phyloP scores from a whole-genome alignment of 2,329 filamentous ascomycete genomes.

The Ilyonectria mors-panacis region DNA sequence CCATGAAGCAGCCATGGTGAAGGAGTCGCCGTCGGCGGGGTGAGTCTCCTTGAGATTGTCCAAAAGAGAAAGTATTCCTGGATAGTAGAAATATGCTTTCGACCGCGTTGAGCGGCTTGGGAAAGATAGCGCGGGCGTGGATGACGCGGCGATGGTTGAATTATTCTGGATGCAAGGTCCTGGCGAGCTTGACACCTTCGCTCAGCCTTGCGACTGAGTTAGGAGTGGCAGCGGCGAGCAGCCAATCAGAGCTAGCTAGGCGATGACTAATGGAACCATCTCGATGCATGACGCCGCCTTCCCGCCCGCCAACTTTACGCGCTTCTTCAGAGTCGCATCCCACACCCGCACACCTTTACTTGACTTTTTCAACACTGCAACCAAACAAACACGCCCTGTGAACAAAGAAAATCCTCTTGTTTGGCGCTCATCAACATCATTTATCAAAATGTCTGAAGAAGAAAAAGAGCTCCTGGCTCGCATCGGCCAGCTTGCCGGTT shows the following conservation, averaged over 20 bases:
- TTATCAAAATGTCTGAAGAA: constrained; percentile 61
- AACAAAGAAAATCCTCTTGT: neutral
- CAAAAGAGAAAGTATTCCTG: neutral
- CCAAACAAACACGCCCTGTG: neutral
- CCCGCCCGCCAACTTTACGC: neutral
- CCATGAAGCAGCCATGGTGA: constrained; percentile 65
- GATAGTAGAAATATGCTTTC: no score
- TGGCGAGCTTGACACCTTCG: constrained; percentile 16
- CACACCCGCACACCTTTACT: constrained; percentile 1
- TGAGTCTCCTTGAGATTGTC: constrained; percentile 17
- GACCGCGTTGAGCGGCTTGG: neutral
- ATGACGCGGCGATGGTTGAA: constrained; percentile 4
- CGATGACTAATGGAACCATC: constrained; percentile 44
- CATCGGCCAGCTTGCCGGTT: constrained; percentile 68
- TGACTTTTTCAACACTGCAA: constrained; percentile 8
- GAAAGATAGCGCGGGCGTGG: neutral
- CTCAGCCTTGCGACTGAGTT: constrained; percentile 43
- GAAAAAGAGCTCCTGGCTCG: constrained; percentile 68
- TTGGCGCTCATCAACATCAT: neutral
- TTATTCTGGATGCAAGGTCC: constrained; percentile 7
- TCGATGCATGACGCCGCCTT: constrained; percentile 35
- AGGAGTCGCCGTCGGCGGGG: neutral
- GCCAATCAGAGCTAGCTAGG: constrained; percentile 36
- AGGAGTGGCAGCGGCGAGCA: constrained; percentile 13
- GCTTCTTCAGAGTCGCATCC: constrained; percentile 11